Conservation (phyloP, 768 basidiomycete genomes). For the Leccinum olivaceopallidum region DNA sequence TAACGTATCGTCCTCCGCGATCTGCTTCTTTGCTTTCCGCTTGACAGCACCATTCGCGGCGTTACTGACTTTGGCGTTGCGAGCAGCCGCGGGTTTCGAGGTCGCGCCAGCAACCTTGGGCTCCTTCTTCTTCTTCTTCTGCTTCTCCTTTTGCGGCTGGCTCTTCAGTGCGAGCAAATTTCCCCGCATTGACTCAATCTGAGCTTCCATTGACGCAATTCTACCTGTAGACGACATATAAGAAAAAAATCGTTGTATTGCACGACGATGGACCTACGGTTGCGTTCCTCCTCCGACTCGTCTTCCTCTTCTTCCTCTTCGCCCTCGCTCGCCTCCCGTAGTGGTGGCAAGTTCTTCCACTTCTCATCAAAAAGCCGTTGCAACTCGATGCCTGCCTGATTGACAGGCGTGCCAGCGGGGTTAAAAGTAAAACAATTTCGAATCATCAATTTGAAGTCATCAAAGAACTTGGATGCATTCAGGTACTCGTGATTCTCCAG, state of each 20-base stretch:
- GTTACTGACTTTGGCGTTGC: slow-evolving; percentile 44
- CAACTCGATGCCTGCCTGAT: slow-evolving; percentile 83
- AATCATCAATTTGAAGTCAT: slow-evolving; percentile 94
- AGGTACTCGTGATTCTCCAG: slow-evolving; percentile 76
- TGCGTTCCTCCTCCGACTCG: slow-evolving; percentile 66
- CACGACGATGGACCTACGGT: slow-evolving; percentile 46
- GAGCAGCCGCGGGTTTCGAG: slow-evolving; percentile 55
- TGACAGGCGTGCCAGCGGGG: slow-evolving; percentile 82
- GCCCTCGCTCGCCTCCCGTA: slow-evolving; percentile 53
- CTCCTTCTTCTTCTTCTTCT: slow-evolving; percentile 71
- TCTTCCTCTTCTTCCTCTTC: slow-evolving; percentile 67
- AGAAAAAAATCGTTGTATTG: slow-evolving; percentile 6
- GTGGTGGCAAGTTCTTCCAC: slow-evolving; percentile 76
- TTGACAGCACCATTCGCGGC: slow-evolving; percentile 48
- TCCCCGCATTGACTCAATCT: slow-evolving; percentile 76
- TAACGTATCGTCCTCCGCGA: slow-evolving; percentile 77
- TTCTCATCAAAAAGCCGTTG: slow-evolving; percentile 90
- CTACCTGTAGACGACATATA: slow-evolving; percentile 47
- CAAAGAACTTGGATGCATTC: slow-evolving; percentile 77
- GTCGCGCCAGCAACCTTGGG: slow-evolving; percentile 58
- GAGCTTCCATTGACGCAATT: slow-evolving; percentile 75
- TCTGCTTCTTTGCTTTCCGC: slow-evolving; percentile 62
- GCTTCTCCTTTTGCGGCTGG: slow-evolving; percentile 55
- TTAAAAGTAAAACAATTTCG: slow-evolving; percentile 94
- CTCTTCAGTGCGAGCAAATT: slow-evolving; percentile 65